Conservation (phyloP, 257 asterid species). For the Solanum tarijense region DNA sequence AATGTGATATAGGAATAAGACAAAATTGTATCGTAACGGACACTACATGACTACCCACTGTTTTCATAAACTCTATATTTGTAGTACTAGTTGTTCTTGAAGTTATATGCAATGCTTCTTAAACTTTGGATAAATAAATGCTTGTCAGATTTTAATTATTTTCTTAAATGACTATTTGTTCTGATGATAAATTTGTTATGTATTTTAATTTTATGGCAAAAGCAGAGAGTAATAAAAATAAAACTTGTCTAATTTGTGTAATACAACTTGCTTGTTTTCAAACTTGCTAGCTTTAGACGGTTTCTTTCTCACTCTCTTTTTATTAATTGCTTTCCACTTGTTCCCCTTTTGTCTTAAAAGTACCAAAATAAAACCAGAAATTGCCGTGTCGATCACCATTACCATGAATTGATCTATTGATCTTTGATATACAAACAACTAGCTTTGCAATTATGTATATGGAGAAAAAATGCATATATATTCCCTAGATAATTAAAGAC, state of each 20-base stretch:
- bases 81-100: not conserved
- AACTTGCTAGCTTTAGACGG: not conserved
- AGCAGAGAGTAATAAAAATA: not conserved
- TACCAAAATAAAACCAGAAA: not conserved
- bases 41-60: not conserved
- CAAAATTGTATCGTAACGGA: not conserved
- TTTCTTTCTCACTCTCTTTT: not conserved
- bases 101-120: not conserved
- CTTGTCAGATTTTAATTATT: not conserved
- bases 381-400: not conserved
- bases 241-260: not conserved
- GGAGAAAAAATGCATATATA: not conserved
- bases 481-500: not conserved
- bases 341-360: not conserved
- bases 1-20: not conserved
- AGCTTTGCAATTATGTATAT: not conserved
- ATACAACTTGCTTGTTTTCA: not conserved
- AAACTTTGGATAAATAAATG: not conserved
- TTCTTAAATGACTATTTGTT: not conserved
- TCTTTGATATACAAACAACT: not conserved
- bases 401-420: not conserved
- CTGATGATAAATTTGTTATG: not conserved
- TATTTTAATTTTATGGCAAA: not conserved
- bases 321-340: slow-evolving; percentile 49
- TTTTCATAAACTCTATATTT: not conserved